Conservation (phyloP, 1,284 basidiomycete species). For the Cutaneotrichosporon cavernicola region DNA sequence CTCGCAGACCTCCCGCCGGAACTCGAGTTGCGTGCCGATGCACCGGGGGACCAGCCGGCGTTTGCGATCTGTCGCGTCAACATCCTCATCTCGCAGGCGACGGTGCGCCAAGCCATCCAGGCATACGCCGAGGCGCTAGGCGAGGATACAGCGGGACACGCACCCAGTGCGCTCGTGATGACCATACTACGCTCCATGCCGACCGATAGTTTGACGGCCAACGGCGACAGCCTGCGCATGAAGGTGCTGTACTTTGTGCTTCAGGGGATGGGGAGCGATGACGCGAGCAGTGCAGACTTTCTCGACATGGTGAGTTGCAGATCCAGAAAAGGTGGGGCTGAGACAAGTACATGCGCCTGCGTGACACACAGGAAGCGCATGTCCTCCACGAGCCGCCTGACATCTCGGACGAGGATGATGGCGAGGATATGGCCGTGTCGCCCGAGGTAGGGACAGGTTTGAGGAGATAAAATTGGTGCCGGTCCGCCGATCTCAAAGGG, state of each 20-base stretch:
- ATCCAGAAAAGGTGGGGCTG: neutral
- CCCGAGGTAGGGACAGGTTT: neutral
- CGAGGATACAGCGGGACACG: neutral
- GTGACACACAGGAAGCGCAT: neutral
- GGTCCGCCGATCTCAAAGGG: too few relatives aligned
- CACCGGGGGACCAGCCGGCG: neutral
- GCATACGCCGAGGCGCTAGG: neutral
- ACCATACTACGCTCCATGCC: neutral
- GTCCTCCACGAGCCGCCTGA: slow-evolving; percentile 3
- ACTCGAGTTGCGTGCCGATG: neutral
- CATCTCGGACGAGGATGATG: neutral
- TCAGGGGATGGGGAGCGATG: neutral
- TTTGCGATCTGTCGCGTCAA: slow-evolving; percentile 5
- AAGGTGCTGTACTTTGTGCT: slow-evolving; percentile 6
- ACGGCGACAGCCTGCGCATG: slow-evolving; percentile 2
- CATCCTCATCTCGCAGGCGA: slow-evolving; percentile 7
- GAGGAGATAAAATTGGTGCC: neutral
- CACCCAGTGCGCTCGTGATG: neutral
- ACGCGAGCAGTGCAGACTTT: neutral
- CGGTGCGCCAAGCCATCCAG: neutral
- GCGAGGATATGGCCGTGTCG: neutral
- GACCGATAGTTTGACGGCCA: neutral
- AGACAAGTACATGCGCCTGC: slow-evolving; percentile 1
- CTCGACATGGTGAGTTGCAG: neutral
- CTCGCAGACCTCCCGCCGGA: neutral